These are phyloP conservation scores for Elongisporangium prolatum DNA, from an alignment of 352 stramenopile species.

Conservation along the genomic window DNA sequence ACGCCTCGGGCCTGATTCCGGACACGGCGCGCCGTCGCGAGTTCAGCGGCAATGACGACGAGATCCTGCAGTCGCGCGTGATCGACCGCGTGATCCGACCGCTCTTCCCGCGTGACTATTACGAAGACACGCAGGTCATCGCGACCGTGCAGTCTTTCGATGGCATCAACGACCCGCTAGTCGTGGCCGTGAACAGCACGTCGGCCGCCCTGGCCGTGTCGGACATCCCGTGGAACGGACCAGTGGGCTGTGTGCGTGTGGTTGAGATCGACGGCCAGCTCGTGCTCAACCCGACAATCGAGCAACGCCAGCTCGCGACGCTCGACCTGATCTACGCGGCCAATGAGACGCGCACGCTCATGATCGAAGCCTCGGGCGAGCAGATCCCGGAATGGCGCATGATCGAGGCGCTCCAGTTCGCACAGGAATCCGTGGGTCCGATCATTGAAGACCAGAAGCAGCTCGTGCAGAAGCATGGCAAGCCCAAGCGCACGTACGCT, in stretches of 20 bases:
- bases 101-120: slow-evolving; percentile 93
- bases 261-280: slow-evolving; percentile 81
- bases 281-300: slow-evolving; percentile 89
- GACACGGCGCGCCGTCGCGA: slow-evolving; percentile 84
- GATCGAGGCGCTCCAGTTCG: slow-evolving; percentile 69
- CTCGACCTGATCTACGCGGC: slow-evolving; percentile 86
- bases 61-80: slow-evolving; percentile 95
- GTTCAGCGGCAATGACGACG: slow-evolving; percentile 89
- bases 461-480: slow-evolving; percentile 45
- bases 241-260: slow-evolving; percentile 87
- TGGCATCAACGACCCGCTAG: slow-evolving; percentile 76
- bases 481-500: slow-evolving; percentile 64
- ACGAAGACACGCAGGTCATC: slow-evolving; percentile 94
- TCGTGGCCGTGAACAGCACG: slow-evolving; percentile 87
- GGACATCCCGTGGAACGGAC: slow-evolving; percentile 88
- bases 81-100: slow-evolving; percentile 96
- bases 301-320: slow-evolving; percentile 62
- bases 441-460: slow-evolving; percentile 61
- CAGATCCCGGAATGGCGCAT: slow-evolving; percentile 73
- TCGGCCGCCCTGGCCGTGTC: slow-evolving; percentile 82
- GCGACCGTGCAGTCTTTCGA: slow-evolving; percentile 88
- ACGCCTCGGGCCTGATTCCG: slow-evolving; percentile 85
- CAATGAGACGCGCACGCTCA: slow-evolving; percentile 68
- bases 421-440: slow-evolving; percentile 50
- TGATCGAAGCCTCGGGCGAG: slow-evolving; percentile 86